Evolutionary conservation across 306 rosid genomes (phyloP), one percentile per base, ranked within the genome.

Genomic region (Gastrolobium bilobum): DNA sequence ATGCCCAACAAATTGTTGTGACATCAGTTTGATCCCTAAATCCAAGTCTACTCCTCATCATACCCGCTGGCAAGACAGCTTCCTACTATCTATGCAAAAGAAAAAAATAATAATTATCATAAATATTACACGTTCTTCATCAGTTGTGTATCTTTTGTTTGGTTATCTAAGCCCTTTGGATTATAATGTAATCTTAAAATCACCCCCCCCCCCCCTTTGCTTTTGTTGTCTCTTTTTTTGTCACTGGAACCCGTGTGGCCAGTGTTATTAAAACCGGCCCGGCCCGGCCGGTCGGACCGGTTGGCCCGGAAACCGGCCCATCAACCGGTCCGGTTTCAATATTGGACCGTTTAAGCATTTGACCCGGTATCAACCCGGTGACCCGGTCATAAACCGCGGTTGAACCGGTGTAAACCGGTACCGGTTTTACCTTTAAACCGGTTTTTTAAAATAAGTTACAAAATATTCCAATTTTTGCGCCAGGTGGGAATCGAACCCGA

Each of bases 141-240:
- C 39, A 1, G 26, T 48, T 29, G 11, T 11, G 38, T 39, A 20
- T 30, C 61, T 8, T 50, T 37, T 20, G 46, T 30, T 6, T 34
- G 4, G 58, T 63, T 71, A 57, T 48, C 47, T 47, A 44, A 44
- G 40, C 26, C 39, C 37, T 51, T 30, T 26, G 6, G 29, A 35
- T 54, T 73, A 44, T 57, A 48, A 42, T 40, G 20, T 34, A 7
- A 9, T 33, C 51, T 63, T 42, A 64, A 34, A 64, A 46, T 33
- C 26, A 11, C 4, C 6, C 34, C 52, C 39, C n/a, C 35, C 46
- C 26, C 29, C 46, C 1, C 26, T 20, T 20, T 20, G 31, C 14
- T 37, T 37, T 78, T 50, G 33, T 75, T n/a, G 5, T 47, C 34
- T 63, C 7, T 4, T 40, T 70, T 48, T 30, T n/a, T 42, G 53